A percentile compares a stretch with the other conserved stretches of the same genome.
Conservation (phyloP, 1,284 basidiomycete genomes). For the Inonotus hispidus region DNA sequence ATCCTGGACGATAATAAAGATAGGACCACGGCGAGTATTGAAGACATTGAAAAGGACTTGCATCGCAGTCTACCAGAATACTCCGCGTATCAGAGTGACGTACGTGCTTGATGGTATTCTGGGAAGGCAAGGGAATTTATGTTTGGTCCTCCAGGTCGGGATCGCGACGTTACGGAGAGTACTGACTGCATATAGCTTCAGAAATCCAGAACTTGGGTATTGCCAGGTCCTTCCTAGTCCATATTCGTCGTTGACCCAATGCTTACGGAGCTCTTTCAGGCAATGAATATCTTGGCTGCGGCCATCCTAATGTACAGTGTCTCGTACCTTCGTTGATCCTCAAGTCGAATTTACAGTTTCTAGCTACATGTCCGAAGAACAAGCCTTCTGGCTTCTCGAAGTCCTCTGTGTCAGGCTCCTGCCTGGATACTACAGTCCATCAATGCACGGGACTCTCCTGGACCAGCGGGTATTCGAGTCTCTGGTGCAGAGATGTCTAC, state of each 20-base stretch:
- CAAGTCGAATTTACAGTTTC: conserved; percentile 20
- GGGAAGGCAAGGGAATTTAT: background rate
- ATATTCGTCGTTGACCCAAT: background rate
- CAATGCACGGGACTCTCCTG: conserved; percentile 97
- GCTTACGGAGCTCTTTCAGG: conserved; percentile 39
- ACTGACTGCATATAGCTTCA: conserved; percentile 94
- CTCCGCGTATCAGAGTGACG: conserved; percentile 86
- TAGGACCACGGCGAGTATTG: conserved; percentile 82
- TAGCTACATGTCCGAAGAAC: conserved; percentile 98
- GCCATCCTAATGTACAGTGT: conserved; percentile 79
- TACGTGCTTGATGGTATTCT: conserved; percentile 25
- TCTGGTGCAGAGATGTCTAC: conserved; percentile 85
- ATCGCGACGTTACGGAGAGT: conserved; percentile 85
- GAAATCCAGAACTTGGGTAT: conserved; percentile 91
- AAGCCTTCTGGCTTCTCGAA: conserved; percentile 96
- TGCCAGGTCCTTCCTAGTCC: conserved; percentile 53
- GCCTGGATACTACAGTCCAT: conserved; percentile 97
- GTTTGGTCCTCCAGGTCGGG: conserved; percentile 35
- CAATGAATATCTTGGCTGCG: conserved; percentile 91
- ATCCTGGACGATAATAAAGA: conserved; percentile 80
- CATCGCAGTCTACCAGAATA: conserved; percentile 95
- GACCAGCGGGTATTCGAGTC: conserved; percentile 98
- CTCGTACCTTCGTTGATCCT: background rate
- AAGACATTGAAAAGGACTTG: conserved; percentile 99
- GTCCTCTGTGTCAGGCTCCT: conserved; percentile 92